Evolutionary conservation across 768 basidiomycete species (phyloP), one percentile per base, ranked within the genome.

Genomic region (Guyanaporus albipodus): DNA sequence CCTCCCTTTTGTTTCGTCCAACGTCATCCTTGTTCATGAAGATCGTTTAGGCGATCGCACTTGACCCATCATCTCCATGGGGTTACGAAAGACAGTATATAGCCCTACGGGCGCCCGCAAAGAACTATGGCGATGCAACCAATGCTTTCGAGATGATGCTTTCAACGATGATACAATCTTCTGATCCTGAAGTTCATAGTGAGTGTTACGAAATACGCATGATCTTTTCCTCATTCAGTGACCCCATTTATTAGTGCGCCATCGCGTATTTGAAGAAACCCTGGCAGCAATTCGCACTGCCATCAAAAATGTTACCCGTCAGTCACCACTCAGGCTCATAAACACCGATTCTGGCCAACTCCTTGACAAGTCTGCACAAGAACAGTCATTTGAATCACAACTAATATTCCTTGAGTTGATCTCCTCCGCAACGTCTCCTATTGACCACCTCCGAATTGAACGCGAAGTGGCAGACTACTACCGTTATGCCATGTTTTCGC

Each of bases 321-420:
- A 49, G 7, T 53, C 29, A 0, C 52, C 48, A 2, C 48, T 21
- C 0, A 28, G 47, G 6, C 52, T 56, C 17, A 47, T 48, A 5
- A 42, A 54, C 29, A 54, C 40, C 10, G 19, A 7, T 1, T 39
- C 50, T 12, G 50, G 40, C 1, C 37, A 47, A 23, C 31, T 53
- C 17, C 8, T 31, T 15, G 23, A 15, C 50, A 48, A n/a, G 46
- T n/a, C 35, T 3, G 23, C 36, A n/a, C n/a, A n/a, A n/a, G n/a
- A n/a, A n/a, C 23, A 15, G n/a, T n/a, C 35, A 42, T 52, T 54
- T 8, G 46, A 54, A 39, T 33, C 26, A 4, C 26, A 31, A 1
- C 24, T 41, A 17, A 1, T 23, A 6, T 53, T 55, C 27, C 8
- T 19, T n/a, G 21, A 49, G 34, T n/a, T 50, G 9, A 3, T 46